These are phyloP conservation scores for Aspergillus sp. DNA, from an alignment of 2,329 filamentous ascomycete species.

Conservation along the genomic window DNA sequence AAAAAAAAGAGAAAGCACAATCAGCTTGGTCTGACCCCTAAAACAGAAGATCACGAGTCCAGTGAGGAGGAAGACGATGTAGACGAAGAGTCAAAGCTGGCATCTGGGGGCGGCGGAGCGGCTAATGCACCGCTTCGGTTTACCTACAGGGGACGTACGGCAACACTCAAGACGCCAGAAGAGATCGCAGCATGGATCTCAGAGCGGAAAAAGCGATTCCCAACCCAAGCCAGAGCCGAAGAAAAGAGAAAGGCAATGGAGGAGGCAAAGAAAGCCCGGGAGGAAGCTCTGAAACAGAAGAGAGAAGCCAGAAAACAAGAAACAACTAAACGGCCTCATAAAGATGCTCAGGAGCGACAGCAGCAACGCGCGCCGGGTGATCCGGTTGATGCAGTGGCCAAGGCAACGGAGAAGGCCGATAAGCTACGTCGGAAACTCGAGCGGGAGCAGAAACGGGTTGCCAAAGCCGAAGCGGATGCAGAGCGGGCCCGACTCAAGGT, in stretches of 20 bases:
- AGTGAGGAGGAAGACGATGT: constrained; percentile 42
- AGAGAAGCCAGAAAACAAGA: constrained; percentile 31
- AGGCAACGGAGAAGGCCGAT: constrained; percentile 36
- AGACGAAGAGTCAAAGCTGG: constrained; percentile 40
- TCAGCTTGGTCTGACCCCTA: constrained; percentile 43
- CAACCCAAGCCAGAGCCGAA: constrained; percentile 62
- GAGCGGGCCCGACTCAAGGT: constrained; percentile 31
- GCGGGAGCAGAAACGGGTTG: constrained; percentile 55
- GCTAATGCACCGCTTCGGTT: constrained; percentile 38
- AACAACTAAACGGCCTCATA: constrained; percentile 21
- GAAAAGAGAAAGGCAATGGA: constrained; percentile 59
- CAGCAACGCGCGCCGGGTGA: constrained; percentile 16
- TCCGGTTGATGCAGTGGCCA: constrained; percentile 27
- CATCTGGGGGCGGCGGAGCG: constrained; percentile 15
- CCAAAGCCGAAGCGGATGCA: constrained; percentile 39
- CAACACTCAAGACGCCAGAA: constrained; percentile 48
- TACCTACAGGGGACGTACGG: constrained; percentile 50
- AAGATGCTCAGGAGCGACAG: constrained; percentile 26
- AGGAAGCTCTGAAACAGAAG: constrained; percentile 33
- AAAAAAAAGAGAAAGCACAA: constrained; percentile 41
- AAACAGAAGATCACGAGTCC: constrained; percentile 39
- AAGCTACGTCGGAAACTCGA: constrained; percentile 46
- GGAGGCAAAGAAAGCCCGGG: constrained; percentile 50
- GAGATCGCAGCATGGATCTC: constrained; percentile 75
- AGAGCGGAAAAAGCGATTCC: constrained; percentile 72